phyloP scores from a whole-genome alignment of 176 grass and related monocot species.

The Panicum miliaceum region DNA sequence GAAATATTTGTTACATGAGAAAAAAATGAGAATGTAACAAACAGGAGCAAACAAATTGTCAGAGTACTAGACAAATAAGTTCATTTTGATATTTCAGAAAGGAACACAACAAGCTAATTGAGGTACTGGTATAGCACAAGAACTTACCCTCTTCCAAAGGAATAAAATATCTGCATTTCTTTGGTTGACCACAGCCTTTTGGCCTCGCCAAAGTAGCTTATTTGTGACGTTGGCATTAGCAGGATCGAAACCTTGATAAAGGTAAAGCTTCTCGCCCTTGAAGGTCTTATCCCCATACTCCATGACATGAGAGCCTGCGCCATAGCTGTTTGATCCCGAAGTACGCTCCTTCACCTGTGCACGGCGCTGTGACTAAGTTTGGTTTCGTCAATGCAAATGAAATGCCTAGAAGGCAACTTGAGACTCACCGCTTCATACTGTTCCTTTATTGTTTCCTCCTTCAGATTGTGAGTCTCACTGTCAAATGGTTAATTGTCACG shows the following conservation, averaged over 20 bases:
- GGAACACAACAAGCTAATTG: slow-evolving; percentile 18
- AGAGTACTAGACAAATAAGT: not conserved
- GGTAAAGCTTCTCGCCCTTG: slow-evolving; percentile 77
- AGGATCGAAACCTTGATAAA: slow-evolving; percentile 92
- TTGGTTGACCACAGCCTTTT: slow-evolving; percentile 66
- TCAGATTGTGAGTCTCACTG: slow-evolving; percentile 80
- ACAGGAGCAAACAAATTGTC: not conserved
- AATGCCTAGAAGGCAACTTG: not conserved
- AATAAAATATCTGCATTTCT: slow-evolving; percentile 90
- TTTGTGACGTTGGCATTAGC: slow-evolving; percentile 62
- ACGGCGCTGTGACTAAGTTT: not conserved
- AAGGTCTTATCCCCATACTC: slow-evolving; percentile 87
- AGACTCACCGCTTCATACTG: slow-evolving; percentile 68
- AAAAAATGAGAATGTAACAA: slow-evolving; percentile 14
- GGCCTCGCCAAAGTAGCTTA: slow-evolving; percentile 42
- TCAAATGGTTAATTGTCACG: slow-evolving; percentile 19
- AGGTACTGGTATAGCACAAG: not conserved
- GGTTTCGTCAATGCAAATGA: slow-evolving; percentile 9
- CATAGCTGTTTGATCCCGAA: slow-evolving; percentile 54
- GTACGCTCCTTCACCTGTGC: slow-evolving; percentile 80
- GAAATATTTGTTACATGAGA: not conserved
- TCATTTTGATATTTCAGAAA: not conserved
- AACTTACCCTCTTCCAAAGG: slow-evolving; percentile 74
- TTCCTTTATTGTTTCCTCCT: slow-evolving; percentile 75
- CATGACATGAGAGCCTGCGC: slow-evolving; percentile 84